Percentiles rank a stretch among this genome's conserved stretches.
phyloP scores from a whole-genome alignment of 2,329 filamentous ascomycete species.

The Alternaria ventricosa region DNA sequence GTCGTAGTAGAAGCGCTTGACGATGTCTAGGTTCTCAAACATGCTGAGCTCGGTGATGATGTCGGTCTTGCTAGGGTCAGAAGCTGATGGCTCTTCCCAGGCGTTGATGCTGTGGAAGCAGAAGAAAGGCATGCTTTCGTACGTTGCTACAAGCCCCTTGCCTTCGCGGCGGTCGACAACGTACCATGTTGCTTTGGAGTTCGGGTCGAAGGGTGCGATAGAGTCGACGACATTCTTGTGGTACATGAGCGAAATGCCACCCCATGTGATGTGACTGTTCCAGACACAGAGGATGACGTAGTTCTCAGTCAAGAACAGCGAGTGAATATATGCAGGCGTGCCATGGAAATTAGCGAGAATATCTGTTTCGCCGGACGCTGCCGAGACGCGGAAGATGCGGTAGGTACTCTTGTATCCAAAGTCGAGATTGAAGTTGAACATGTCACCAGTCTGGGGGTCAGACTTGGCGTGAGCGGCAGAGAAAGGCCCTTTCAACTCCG shows the following conservation, averaged over 20 bases:
- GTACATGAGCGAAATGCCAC: constrained; percentile 68
- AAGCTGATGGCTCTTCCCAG: constrained; percentile 65
- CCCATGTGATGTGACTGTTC: constrained; percentile 64
- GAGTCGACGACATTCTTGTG: constrained; percentile 72
- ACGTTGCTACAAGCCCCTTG: constrained; percentile 71
- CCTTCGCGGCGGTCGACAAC: constrained; percentile 71
- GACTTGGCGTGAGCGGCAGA: constrained; percentile 75
- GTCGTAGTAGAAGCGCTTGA: constrained; percentile 71
- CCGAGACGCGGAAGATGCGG: constrained; percentile 71
- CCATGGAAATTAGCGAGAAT: constrained; percentile 72
- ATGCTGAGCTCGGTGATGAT: constrained; percentile 70
- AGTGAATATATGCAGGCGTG: constrained; percentile 78
- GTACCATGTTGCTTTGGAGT: constrained; percentile 70
- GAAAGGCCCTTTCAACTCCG: constrained; percentile 69
- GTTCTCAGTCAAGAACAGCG: constrained; percentile 74
- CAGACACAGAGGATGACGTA: constrained; percentile 78
- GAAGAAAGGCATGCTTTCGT: constrained; percentile 72
- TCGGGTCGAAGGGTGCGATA: constrained; percentile 67
- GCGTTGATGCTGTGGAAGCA: constrained; percentile 82
- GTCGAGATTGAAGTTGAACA: constrained; percentile 83
- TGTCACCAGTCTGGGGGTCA: constrained; percentile 74
- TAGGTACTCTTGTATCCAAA: constrained; percentile 66
- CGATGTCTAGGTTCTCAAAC: constrained; percentile 69
- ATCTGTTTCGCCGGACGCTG: constrained; percentile 68
- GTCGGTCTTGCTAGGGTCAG: constrained; percentile 51